Conservation (phyloP, 768 basidiomycete species). For the Crepidotus variabilis region DNA sequence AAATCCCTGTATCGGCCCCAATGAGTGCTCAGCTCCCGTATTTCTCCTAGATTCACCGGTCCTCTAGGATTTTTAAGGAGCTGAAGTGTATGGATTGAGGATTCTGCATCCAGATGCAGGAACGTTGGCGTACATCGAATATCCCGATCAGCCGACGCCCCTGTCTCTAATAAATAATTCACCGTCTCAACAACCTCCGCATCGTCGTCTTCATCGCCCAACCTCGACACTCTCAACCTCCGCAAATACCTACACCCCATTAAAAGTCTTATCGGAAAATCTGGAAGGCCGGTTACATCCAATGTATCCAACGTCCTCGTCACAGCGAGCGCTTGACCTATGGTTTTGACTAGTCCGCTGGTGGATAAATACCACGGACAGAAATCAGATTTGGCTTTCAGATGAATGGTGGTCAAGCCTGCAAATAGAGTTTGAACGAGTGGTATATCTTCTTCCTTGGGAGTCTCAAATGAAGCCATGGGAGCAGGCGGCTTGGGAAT, state of each 20-base stretch:
- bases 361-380: background rate
- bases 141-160: background rate
- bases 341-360: background rate
- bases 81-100: background rate
- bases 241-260: background rate
- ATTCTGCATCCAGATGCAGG: background rate
- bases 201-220: background rate
- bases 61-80: background rate
- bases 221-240: background rate
- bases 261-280: background rate
- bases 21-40: too few relatives aligned
- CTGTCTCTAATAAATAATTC: background rate
- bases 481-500: too few relatives aligned
- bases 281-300: background rate
- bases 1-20: too few relatives aligned
- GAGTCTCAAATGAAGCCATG: too few relatives aligned
- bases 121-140: background rate
- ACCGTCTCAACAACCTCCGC: background rate
- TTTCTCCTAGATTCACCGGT: too few relatives aligned
- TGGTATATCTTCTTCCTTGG: background rate
- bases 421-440: background rate
- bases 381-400: background rate
- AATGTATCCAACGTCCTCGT: background rate
- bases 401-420: background rate
- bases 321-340: background rate